Base-by-base conservation (phyloP, 805 yeast genomes). In the Cyberlindnera misumaiensis region DNA sequence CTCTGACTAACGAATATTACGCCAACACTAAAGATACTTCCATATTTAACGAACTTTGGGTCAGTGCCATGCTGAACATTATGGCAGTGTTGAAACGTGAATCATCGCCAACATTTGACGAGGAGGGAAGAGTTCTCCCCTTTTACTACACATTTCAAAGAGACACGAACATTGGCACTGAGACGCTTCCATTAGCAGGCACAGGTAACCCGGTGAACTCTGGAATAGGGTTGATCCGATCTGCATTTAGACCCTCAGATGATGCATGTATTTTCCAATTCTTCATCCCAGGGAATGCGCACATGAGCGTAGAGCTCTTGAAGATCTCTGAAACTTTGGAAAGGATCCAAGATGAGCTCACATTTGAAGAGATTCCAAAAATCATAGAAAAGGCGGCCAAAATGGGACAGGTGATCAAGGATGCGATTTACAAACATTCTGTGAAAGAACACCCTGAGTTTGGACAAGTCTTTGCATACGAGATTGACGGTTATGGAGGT, bases 221-320 rank as follows among this genome's bases (percentile, higher is more conserved):
- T 39, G 75, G 71, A 28, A 79, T 85, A 0, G 88, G 90, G 0
- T 63, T 86, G 44, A 64, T 85, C n/a, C 66, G 94, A 35, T 80
- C 89, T 5, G 89, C 94, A 0, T 86, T 86, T 56, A 64, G 96
- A 48, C 96, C 96, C 8, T 80, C 90, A 14, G 96, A 86, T 57
- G 96, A 86, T 59, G 86, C 94, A 1, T 76, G 87, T 30, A 74
- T 79, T n/a, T 72, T 71, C 44, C 95, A 84, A 57, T 77, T 80
- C 42, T 83, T 87, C 55, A 73, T 88, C 32, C 96, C 96, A 1
- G 95, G 87, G 2, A 87, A 87, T 55, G 86, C 88, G 1, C 88
- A 82, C 47, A 63, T 83, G 66, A 59, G 76, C 22, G 77, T 76
- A 2, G 93, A 86, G 53, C 62, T 86, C 26, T 53, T 51, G n/a